Conservation (phyloP, 2,329 filamentous ascomycete genomes). For the Trichoderma sp. region DNA sequence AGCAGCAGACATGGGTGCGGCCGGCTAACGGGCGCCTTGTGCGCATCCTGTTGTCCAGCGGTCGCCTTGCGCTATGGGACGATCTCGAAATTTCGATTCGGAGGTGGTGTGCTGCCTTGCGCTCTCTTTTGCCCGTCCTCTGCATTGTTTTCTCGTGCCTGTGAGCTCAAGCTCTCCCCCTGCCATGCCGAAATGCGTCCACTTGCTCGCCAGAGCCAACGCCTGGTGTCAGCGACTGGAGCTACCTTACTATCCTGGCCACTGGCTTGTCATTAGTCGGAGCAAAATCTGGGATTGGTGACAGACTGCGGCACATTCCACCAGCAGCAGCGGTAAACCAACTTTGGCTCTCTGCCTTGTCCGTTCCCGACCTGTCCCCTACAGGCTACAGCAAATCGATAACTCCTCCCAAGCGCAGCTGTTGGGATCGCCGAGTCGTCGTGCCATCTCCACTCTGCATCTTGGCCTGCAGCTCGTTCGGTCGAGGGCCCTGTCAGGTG, state of each 20-base stretch:
- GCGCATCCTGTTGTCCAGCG: constrained; percentile 18
- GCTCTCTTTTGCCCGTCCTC: background rate
- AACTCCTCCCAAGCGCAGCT: background rate
- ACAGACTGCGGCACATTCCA: background rate
- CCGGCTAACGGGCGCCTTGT: constrained; percentile 15
- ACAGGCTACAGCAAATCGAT: background rate
- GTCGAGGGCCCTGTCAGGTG: constrained; percentile 20
- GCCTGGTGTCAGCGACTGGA: constrained; percentile 1
- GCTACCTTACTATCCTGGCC: background rate
- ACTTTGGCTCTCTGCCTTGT: background rate
- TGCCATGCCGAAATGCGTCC: background rate
- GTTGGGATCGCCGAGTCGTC: constrained; percentile 1
- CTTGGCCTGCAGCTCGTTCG: constrained; percentile 18
- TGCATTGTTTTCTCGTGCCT: background rate
- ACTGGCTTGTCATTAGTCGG: background rate
- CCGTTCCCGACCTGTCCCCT: background rate
- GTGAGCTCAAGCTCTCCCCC: background rate
- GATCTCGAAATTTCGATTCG: constrained; percentile 19
- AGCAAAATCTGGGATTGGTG: background rate
- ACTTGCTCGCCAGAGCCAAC: background rate
- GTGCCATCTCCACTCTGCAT: constrained; percentile 16
- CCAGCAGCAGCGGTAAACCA: background rate
- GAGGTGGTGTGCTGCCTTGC: constrained; percentile 19
- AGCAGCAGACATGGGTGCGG: constrained; percentile 12
- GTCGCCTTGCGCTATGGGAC: constrained; percentile 23